Evolutionary conservation across 2,329 filamentous ascomycete species (phyloP), one percentile per base, ranked within the genome.

Genomic region (Scedosporium dehoogii): DNA sequence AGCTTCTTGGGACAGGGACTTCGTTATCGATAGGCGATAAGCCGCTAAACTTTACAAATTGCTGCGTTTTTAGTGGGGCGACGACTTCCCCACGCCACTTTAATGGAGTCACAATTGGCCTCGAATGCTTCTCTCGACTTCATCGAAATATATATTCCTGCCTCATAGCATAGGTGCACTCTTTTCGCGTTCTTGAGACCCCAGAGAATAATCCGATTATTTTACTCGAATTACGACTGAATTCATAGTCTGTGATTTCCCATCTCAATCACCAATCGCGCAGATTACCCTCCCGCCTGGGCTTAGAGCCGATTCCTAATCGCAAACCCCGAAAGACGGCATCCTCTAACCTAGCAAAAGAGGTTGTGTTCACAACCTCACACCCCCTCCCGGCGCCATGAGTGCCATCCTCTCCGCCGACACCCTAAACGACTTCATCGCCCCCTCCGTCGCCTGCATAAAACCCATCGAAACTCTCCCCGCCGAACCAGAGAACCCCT

Each of bases 361-460:
- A 27, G 53, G 9, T n/a, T 48, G 33, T 48, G 21, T 29, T 55
- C 51, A n/a, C 27, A 41, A 41, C 55, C 12, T 38, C 27, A 3
- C 44, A 2, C 29, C 18, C 27, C 27, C 41, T 7, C 10, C 53
- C 60, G 42, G 53, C 55, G 80, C 73, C 66, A 99, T 99, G 94
- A 96, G 92, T 73, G 94, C 94, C 66, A 99, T 99, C 70, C 88
- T 99, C 70, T 97, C 92, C 63, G 88, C 89, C 70, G 93, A 99
- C 79, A 92, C 97, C 74, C 82, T 99, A 65, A 99, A 99, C 80
- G 94, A 99, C 81, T 99, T 99, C 78, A 99, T 99, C 73, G 94
- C 90, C 63, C 94, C 94, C 14, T 92, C 93, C 65, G 92, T 99
- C 71, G 94, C 94, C 66, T 99, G 94, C 77, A 97, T 99, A 75